Evolutionary conservation across 768 basidiomycete species (phyloP).

Genomic region (Russula lepida): DNA sequence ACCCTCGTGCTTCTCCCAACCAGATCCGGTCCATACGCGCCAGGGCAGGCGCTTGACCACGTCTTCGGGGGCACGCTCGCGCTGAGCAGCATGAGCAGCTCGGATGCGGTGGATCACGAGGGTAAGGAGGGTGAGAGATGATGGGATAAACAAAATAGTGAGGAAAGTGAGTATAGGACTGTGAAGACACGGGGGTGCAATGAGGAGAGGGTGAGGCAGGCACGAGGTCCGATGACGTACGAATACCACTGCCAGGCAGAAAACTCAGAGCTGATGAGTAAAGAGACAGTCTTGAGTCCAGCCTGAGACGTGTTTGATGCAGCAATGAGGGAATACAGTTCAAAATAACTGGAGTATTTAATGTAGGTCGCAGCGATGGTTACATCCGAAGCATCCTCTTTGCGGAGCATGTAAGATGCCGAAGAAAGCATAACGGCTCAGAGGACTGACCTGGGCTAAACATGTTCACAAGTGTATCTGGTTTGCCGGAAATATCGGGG

Average conservation of each 20-base stretch:
- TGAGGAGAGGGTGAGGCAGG: slow-evolving; percentile 1
- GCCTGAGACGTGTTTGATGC: slow-evolving; percentile 74
- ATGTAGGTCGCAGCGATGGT: slow-evolving; percentile 83
- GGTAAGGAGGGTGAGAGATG: slow-evolving; percentile 79
- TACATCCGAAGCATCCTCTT: slow-evolving; percentile 82
- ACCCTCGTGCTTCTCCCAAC: slow-evolving; percentile 72
- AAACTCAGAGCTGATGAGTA: slow-evolving; percentile 70
- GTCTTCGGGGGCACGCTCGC: slow-evolving; percentile 76
- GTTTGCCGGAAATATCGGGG: slow-evolving; percentile 52
- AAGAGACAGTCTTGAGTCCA: slow-evolving; percentile 63
- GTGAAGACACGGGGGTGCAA: slow-evolving; percentile 14
- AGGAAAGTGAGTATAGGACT: slow-evolving; percentile 84
- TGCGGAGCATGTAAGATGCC: slow-evolving; percentile 7
- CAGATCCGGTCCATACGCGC: slow-evolving; percentile 71
- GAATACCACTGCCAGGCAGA: slow-evolving; percentile 92
- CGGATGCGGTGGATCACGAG: slow-evolving; percentile 86
- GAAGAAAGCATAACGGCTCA: slow-evolving; percentile 5
- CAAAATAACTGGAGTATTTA: slow-evolving; percentile 69
- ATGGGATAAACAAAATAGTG: slow-evolving; percentile 83
- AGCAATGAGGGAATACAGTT: slow-evolving; percentile 59
- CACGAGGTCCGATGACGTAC: slow-evolving; percentile 36
- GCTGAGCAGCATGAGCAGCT: slow-evolving; percentile 69
- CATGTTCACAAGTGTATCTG: slow-evolving; percentile 82
- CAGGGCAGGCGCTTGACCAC: slow-evolving; percentile 73
- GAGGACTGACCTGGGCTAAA: slow-evolving; percentile 69